Conservation (phyloP, 73 alveolate species). For the Paraurostyla sp. region DNA sequence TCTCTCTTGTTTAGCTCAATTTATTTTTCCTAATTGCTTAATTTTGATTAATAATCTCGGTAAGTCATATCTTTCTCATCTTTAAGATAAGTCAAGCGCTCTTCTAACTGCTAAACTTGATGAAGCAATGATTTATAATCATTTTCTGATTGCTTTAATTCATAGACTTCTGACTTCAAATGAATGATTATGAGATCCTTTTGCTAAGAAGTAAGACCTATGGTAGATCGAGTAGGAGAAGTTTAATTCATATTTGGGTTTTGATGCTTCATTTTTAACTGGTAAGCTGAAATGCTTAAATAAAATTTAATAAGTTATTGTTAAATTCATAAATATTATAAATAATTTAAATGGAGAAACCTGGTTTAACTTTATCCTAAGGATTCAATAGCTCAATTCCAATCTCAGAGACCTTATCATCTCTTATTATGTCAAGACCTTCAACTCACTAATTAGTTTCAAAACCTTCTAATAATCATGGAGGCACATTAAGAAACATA, state of each 20-base stretch:
- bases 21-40: background rate
- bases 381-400: background rate
- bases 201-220: constrained; percentile 14
- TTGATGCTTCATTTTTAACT: background rate
- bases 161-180: constrained; percentile 38
- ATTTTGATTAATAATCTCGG: constrained; percentile 16
- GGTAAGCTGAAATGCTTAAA: background rate
- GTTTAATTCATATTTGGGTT: background rate
- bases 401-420: constrained; percentile 18
- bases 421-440: constrained; percentile 29
- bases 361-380: too few relatives aligned
- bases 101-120: constrained; percentile 15
- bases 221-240: constrained; percentile 8
- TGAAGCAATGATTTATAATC: constrained; percentile 16
- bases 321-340: background rate
- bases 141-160: constrained; percentile 18
- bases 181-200: constrained; percentile 49
- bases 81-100: constrained; percentile 1
- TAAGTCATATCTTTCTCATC: constrained; percentile 38
- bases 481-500: too few relatives aligned
- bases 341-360: background rate
- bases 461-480: background rate
- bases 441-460: background rate
- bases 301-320: constrained; percentile 9
- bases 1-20: constrained; percentile 8